These are phyloP conservation scores for Fusarium zealandicum DNA, from an alignment of 2,329 filamentous ascomycete species.

Conservation along the genomic window DNA sequence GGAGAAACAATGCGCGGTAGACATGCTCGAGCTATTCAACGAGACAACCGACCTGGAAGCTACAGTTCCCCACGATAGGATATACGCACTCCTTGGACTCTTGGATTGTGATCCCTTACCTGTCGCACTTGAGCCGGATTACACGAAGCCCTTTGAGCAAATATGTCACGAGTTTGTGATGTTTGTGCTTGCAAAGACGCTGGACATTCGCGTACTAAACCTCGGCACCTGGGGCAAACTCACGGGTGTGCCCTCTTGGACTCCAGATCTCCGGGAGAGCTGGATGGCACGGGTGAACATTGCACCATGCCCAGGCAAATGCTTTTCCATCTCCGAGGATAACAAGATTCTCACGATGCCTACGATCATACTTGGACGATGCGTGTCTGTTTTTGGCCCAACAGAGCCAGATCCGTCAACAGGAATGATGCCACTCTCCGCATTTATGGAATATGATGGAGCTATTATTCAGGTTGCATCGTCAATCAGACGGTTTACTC, in stretches of 20 bases:
- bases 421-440: accelerated
- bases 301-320: accelerated
- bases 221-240: background rate
- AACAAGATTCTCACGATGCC: background rate
- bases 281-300: slow-evolving; percentile 10
- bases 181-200: background rate
- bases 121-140: background rate
- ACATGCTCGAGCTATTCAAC: background rate
- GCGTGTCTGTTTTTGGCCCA: background rate
- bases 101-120: slow-evolving; percentile 13
- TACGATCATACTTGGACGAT: background rate
- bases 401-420: accelerated
- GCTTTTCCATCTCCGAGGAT: background rate
- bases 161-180: background rate
- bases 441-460: background rate
- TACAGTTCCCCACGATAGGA: slow-evolving; percentile 15
- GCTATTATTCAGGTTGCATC: background rate
- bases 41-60: slow-evolving; percentile 19
- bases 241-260: background rate
- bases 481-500: background rate
- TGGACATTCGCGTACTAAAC: slow-evolving; percentile 1
- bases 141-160: background rate
- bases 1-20: slow-evolving; percentile 6
- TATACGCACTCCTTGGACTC: slow-evolving; percentile 14
- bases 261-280: slow-evolving; percentile 9